Evolutionary conservation across 106 monocot species (phyloP).

Genomic region (Allium sativum): DNA sequence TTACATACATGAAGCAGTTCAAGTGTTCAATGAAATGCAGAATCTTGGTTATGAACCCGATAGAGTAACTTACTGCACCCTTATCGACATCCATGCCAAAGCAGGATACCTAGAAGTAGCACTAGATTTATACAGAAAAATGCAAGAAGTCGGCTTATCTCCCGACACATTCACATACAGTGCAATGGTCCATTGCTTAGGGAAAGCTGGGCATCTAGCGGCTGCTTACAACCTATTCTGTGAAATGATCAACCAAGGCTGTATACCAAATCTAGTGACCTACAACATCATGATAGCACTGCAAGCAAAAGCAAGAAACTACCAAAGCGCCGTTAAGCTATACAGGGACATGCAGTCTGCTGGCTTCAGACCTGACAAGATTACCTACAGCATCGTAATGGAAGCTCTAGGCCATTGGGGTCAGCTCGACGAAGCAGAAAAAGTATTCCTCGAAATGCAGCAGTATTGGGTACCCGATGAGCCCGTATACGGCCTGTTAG

Average conservation of each 20-base stretch:
- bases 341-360: conserved; percentile 80
- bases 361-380: conserved; percentile 84
- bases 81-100: conserved; percentile 96
- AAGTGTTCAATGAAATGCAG: conserved; percentile 73
- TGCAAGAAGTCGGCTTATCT: conserved; percentile 65
- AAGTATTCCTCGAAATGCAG: conserved; percentile 71
- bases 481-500: conserved; percentile 80
- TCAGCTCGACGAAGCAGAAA: conserved; percentile 65
- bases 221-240: conserved; percentile 70
- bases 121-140: conserved; percentile 56
- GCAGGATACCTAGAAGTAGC: conserved; percentile 74
- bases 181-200: conserved; percentile 94
- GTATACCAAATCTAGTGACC: conserved; percentile 82
- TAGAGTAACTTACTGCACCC: conserved; percentile 82
- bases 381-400: conserved; percentile 92
- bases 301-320: conserved; percentile 89
- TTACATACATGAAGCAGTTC: conserved; percentile 59
- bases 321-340: conserved; percentile 54
- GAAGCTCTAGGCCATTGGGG: conserved; percentile 79
- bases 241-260: conserved; percentile 84
- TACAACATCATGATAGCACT: conserved; percentile 95
- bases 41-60: conserved; percentile 62
- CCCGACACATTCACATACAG: conserved; percentile 98
- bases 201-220: conserved; percentile 75
- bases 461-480: conserved; percentile 79